Percentiles rank a stretch among this genome's conserved stretches.
phyloP scores from a whole-genome alignment of 371 early-diverging fungal species.

The Syncephalis plumigaleata region DNA sequence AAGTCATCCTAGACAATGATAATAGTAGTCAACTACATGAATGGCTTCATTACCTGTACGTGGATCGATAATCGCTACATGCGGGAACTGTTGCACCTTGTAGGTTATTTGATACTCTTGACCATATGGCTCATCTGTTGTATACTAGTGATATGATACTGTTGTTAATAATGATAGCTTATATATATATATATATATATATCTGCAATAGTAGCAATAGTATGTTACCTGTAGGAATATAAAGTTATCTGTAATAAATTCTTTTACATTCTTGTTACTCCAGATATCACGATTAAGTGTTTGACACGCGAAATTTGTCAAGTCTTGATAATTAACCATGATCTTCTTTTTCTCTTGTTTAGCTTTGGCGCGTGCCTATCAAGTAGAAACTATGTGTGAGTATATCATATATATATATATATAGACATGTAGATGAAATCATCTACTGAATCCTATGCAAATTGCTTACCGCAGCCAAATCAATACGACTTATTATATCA shows the following conservation, averaged over 20 bases:
- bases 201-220: neutral
- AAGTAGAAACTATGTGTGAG: neutral
- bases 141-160: too few relatives aligned
- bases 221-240: constrained; percentile 56
- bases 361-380: constrained; percentile 50
- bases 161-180: too few relatives aligned
- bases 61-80: constrained; percentile 79
- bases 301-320: constrained; percentile 72
- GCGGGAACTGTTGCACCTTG: constrained; percentile 48
- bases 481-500: neutral
- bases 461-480: neutral
- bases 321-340: constrained; percentile 73
- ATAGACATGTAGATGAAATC: too few relatives aligned
- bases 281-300: constrained; percentile 84
- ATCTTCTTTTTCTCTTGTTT: constrained; percentile 55
- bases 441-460: too few relatives aligned
- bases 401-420: too few relatives aligned
- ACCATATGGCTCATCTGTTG: constrained; percentile 48
- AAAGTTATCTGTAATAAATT: constrained; percentile 58
- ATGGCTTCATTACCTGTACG: constrained; percentile 59
- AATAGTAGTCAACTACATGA: too few relatives aligned
- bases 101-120: constrained; percentile 52
- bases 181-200: too few relatives aligned
- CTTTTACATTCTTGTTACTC: constrained; percentile 59
- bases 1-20: too few relatives aligned